Conservation (phyloP, 2,329 filamentous ascomycete species). For the Arthrinium puccinioides region DNA sequence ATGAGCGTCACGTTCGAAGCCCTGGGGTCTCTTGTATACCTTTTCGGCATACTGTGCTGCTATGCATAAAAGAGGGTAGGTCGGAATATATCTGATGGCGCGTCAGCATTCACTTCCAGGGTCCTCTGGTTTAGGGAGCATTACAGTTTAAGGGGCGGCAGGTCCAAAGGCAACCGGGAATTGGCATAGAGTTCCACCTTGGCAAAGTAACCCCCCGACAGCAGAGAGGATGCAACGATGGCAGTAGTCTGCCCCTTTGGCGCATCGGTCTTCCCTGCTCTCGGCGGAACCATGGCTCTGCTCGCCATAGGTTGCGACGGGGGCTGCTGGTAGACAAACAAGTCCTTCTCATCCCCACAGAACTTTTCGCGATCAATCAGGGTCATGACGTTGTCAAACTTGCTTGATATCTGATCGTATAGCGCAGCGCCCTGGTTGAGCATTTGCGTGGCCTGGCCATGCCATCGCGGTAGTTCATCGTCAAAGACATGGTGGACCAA, state of each 20-base stretch:
- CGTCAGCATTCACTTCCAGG: conserved; percentile 10
- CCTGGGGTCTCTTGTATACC: conserved; percentile 61
- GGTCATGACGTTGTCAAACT: conserved; percentile 63
- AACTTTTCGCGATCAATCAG: conserved; percentile 60
- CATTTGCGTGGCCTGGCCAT: conserved; percentile 34
- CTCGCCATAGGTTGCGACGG: conserved; percentile 6
- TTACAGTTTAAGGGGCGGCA: conserved; percentile 62
- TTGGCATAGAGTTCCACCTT: conserved; percentile 78
- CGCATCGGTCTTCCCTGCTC: conserved; percentile 23
- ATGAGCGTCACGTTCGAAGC: conserved; percentile 59
- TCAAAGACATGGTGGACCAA: conserved; percentile 30
- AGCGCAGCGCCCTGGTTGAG: conserved; percentile 38
- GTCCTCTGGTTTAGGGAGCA: conserved; percentile 13
- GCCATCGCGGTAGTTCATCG: conserved; percentile 34
- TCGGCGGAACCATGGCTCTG: conserved; percentile 12
- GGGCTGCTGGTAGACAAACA: conserved; percentile 33
- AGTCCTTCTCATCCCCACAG: conserved; percentile 44
- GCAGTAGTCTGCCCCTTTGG: conserved; percentile 28
- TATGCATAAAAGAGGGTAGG: conserved; percentile 69
- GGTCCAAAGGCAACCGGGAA: conserved; percentile 59
- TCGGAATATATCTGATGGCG: conserved; percentile 55
- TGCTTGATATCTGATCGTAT: conserved; percentile 53
- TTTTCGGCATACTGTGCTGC: conserved; percentile 71
- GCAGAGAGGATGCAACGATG: conserved; percentile 24
- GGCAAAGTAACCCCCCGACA: conserved; percentile 55